Base-by-base conservation (phyloP, 2,329 filamentous ascomycete genomes). In the Pseudocercospora fuligena region DNA sequence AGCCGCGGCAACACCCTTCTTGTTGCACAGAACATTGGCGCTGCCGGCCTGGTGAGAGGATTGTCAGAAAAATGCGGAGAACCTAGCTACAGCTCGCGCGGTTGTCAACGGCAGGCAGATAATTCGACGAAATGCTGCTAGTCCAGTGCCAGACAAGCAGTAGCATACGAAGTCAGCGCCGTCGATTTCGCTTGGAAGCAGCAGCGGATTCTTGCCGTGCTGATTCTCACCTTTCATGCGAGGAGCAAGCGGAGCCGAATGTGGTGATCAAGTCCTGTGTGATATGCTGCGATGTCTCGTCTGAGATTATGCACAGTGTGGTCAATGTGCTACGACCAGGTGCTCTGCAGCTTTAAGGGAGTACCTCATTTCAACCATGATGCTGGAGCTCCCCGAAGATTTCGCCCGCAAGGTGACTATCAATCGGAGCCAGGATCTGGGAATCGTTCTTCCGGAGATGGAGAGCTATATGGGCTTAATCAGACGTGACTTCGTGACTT, bases 61-160 rank as follows among this genome's bases (percentile, higher is more conserved):
- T 60, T 14, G 57, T 60, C 36, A 60, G 57, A 29, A 58, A 58
- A 60, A 29, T 60, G 57, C 57, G 57, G 57, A 60, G 57, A 60
- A 60, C 33, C 33, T 19, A n/a, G 31, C 19, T 9, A 59, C 12
- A 59, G 19, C 19, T 25, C 12, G 21, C 33, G 33, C 56, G 21
- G 9, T 47, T 43, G 33, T 60, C 57, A 19, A 47, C 57, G 57
- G 33, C 57, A 60, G 11, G 12, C 57, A 49, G 46, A 54, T 54
- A 25, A 11, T 27, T 7, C 49, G 21, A 47, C 49, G 23, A 53
- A 25, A n/a, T 14, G 19, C 49, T 53, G 23, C 49, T 53, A 29
- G 21, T 23, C 49, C 11, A 25, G 21, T 33, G 29, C 31, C 51
- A 54, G 14, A 11, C 14, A 25, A 12, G 16, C 21, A 54, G 21